These are phyloP conservation scores for Plasmodium coatneyi DNA, from an alignment of 169 alveolate genomes.

Conservation along the genomic window DNA sequence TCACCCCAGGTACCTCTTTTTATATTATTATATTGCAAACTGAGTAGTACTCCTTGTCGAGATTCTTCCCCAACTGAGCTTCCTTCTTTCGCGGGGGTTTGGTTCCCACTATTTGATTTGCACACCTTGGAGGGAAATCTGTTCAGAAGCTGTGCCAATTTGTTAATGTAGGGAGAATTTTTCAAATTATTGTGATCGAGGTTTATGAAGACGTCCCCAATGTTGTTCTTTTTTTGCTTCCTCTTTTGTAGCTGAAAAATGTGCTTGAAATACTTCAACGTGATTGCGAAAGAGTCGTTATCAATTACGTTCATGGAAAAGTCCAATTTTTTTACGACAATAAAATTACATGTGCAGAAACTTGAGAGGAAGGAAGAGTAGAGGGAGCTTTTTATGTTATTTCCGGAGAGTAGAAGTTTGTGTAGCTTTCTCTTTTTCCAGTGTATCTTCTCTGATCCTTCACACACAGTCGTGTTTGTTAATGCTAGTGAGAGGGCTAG, in stretches of 20 bases:
- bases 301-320: constrained; percentile 66
- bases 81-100: background rate
- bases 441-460: background rate
- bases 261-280: constrained; percentile 56
- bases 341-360: constrained; percentile 57
- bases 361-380: constrained; percentile 66
- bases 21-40: constrained; percentile 65
- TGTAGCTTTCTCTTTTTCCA: background rate
- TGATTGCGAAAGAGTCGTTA: constrained; percentile 39
- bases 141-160: constrained; percentile 9
- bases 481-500: constrained; percentile 43
- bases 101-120: background rate
- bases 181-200: constrained; percentile 64
- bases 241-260: constrained; percentile 21
- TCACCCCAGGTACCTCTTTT: constrained; percentile 8
- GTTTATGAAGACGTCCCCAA: constrained; percentile 23
- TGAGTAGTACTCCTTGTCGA: constrained; percentile 1
- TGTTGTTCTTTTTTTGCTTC: constrained; percentile 2
- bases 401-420: constrained; percentile 50
- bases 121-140: constrained; percentile 17
- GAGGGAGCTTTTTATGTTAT: constrained; percentile 55
- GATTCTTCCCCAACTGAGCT: background rate
- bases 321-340: constrained; percentile 30
- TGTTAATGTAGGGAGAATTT: constrained; percentile 39
- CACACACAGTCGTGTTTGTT: constrained; percentile 10